These are phyloP conservation scores for Backusella australiensis DNA, from an alignment of 192 early-diverging fungal genomes.

Conservation along the genomic window DNA sequence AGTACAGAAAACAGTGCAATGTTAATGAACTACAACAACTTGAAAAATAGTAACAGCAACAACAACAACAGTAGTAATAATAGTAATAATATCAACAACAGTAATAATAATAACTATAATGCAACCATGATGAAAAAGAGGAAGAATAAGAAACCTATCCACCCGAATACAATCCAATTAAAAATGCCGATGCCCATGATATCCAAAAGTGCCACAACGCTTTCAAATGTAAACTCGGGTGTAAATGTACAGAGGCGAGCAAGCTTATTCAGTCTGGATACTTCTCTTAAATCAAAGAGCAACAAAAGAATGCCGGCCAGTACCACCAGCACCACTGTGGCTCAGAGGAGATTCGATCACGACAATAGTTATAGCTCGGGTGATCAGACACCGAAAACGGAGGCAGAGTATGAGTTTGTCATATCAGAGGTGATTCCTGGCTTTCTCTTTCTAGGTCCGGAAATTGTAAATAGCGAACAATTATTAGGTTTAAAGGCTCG, in stretches of 20 bases:
- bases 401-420: conserved; percentile 32
- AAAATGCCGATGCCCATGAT: conserved; percentile 5
- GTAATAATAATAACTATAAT: background rate
- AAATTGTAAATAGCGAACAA: conserved; percentile 57
- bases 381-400: conserved; percentile 23
- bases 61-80: background rate
- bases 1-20: background rate
- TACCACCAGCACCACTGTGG: background rate
- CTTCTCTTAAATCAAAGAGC: conserved; percentile 14
- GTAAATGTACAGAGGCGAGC: conserved; percentile 21
- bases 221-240: background rate
- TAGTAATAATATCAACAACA: background rate
- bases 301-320: background rate
- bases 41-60: background rate
- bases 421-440: conserved; percentile 56
- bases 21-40: background rate
- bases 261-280: conserved; percentile 40
- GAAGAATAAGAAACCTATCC: conserved; percentile 1
- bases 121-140: background rate
- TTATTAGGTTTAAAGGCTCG: conserved; percentile 45
- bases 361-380: background rate
- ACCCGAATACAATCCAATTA: background rate
- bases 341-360: conserved; percentile 1
- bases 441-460: conserved; percentile 63
- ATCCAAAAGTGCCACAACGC: conserved; percentile 11